phyloP scores from a whole-genome alignment of 306 rosid genomes.

The Medicago ruthenica region DNA sequence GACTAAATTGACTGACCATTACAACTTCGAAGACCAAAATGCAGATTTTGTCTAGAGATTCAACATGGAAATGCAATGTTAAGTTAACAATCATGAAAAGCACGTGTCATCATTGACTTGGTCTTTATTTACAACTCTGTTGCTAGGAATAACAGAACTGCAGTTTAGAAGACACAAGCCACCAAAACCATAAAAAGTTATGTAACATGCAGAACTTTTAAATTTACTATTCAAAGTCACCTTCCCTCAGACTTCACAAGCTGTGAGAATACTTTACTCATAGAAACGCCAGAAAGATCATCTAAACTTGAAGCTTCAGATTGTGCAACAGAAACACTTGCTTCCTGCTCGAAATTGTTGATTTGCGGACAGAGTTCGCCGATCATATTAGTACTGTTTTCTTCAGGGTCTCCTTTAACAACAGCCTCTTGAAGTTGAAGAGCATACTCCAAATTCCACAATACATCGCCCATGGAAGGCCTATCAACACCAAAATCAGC shows the following conservation, averaged over 20 bases:
- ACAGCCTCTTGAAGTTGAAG: conserved; percentile 91
- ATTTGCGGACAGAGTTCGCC: conserved; percentile 87
- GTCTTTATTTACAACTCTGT: conserved; percentile 41
- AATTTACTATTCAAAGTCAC: conserved; percentile 47
- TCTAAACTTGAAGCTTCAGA: conserved; percentile 62
- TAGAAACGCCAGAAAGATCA: conserved; percentile 93
- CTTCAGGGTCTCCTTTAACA: conserved; percentile 78
- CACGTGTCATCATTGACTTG: conserved; percentile 27
- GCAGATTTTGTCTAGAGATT: not conserved
- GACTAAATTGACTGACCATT: no score
- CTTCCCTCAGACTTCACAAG: conserved; percentile 96
- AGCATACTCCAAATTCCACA: conserved; percentile 94
- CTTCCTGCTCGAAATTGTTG: conserved; percentile 62
- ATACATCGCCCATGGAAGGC: conserved; percentile 93
- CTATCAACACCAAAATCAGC: conserved; percentile 90
- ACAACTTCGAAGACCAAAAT: no score
- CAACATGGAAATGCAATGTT: not conserved
- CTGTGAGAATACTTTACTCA: conserved; percentile 96
- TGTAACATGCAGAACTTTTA: conserved; percentile 28
- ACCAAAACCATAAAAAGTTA: conserved; percentile 22
- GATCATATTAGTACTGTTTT: conserved; percentile 88
- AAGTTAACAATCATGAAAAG: conserved; percentile 22
- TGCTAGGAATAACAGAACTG: not conserved
- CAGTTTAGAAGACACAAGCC: conserved; percentile 27
- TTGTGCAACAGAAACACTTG: conserved; percentile 51